A percentile compares a stretch with the other conserved stretches of the same genome.
Conservation (phyloP, 176 grass and related monocot genomes). For the Cenchrus americanus region DNA sequence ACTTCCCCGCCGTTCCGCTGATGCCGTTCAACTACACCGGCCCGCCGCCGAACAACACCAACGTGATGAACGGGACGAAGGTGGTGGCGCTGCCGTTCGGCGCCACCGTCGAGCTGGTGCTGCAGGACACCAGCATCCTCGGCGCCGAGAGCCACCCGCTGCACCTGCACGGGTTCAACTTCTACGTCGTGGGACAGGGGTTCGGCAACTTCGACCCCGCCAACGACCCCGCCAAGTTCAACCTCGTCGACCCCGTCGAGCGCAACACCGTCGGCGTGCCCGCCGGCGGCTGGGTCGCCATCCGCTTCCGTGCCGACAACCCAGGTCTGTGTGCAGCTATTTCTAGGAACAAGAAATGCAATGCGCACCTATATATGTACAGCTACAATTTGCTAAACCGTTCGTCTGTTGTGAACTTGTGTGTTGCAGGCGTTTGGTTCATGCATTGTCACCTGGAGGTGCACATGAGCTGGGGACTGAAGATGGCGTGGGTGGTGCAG, state of each 20-base stretch:
- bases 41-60: slow-evolving; percentile 73
- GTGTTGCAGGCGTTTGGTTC: slow-evolving; percentile 76
- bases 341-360: too few species aligned
- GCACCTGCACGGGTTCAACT: slow-evolving; percentile 84
- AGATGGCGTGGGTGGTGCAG: slow-evolving; percentile 82
- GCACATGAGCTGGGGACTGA: slow-evolving; percentile 84
- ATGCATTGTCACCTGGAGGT: slow-evolving; percentile 93
- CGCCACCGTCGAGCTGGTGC: slow-evolving; percentile 64
- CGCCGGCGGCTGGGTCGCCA: slow-evolving; percentile 70
- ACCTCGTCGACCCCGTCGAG: slow-evolving; percentile 77
- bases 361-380: too few species aligned
- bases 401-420: too few species aligned
- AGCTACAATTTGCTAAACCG: neutral
- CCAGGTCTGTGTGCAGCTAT: slow-evolving; percentile 43
- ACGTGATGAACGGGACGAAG: slow-evolving; percentile 69
- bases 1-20: slow-evolving; percentile 56
- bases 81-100: slow-evolving; percentile 60
- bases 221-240: slow-evolving; percentile 56
- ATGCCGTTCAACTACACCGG: slow-evolving; percentile 80
- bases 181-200: slow-evolving; percentile 71
- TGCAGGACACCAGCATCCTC: slow-evolving; percentile 82
- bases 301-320: slow-evolving; percentile 83
- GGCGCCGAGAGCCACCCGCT: slow-evolving; percentile 86
- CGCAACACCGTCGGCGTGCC: slow-evolving; percentile 84
- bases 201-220: slow-evolving; percentile 66